Evolutionary conservation across 305 asterid genomes (phyloP).

Genomic region (Plantago coronopus): DNA sequence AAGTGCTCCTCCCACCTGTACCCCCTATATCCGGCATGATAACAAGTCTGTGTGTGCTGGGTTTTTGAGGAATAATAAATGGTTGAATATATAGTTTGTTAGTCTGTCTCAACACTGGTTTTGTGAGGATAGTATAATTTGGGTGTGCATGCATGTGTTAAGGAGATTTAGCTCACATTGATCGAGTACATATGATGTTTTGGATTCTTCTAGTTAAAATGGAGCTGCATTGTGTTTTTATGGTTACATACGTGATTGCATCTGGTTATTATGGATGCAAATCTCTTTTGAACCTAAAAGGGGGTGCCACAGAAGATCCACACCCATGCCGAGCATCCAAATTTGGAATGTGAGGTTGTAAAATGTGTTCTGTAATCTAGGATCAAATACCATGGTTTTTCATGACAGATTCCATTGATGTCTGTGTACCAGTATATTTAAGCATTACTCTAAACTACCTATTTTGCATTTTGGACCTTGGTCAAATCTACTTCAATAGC

Average conservation of each 20-base stretch:
- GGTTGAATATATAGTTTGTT: background rate
- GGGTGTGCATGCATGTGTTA: constrained; percentile 1
- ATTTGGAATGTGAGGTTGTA: background rate
- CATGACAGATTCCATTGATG: no score
- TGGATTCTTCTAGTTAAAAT: background rate
- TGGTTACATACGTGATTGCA: background rate
- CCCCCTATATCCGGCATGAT: background rate
- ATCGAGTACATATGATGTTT: background rate
- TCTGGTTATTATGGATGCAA: no score
- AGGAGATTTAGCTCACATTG: background rate
- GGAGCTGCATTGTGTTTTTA: background rate
- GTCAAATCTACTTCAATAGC: background rate
- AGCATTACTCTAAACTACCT: background rate
- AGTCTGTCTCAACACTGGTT: constrained; percentile 3
- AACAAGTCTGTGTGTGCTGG: constrained; percentile 4
- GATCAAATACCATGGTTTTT: background rate
- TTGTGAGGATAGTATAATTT: constrained; percentile 16
- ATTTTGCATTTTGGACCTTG: background rate
- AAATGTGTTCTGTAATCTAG: background rate
- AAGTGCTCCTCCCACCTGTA: background rate
- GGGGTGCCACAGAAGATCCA: no score
- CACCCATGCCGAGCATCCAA: background rate
- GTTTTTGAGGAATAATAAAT: background rate
- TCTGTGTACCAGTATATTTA: no score
- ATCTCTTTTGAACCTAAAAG: no score